Conservation (phyloP, 306 rosid genomes). For the Lathyrus sativus region DNA sequence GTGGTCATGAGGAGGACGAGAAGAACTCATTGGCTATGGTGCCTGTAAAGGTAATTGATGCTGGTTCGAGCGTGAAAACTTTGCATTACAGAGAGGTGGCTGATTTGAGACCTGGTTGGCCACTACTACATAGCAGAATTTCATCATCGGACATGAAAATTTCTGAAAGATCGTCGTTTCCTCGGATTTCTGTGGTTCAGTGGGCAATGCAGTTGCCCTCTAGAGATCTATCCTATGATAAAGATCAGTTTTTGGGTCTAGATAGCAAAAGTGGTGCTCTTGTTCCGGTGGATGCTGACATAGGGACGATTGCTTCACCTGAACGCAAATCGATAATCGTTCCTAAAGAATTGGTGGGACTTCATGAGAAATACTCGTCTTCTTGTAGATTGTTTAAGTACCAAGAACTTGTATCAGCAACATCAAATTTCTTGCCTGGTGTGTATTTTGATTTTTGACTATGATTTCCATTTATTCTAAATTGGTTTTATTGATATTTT, state of each 20-base stretch:
- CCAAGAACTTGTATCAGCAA: conserved; percentile 75
- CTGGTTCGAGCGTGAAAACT: conserved; percentile 32
- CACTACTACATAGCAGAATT: conserved; percentile 61
- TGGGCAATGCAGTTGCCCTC: conserved; percentile 93
- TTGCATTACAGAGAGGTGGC: conserved; percentile 43
- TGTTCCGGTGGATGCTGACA: conserved; percentile 62
- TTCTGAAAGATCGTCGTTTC: conserved; percentile 39
- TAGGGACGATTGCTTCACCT: conserved; percentile 46
- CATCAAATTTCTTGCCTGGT: conserved; percentile 85
- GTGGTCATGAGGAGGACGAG: conserved; percentile 35
- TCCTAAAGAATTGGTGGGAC: conserved; percentile 76
- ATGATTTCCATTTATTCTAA: conserved; percentile 3
- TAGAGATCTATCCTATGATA: conserved; percentile 44
- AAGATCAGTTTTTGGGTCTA: conserved; percentile 43
- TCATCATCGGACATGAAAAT: conserved; percentile 34
- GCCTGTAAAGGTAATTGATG: conserved; percentile 53
- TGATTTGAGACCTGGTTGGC: conserved; percentile 90
- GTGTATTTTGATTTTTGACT: conserved; percentile 22
- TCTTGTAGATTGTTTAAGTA: conserved; percentile 75
- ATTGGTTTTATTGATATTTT: conserved; percentile 11
- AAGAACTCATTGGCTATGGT: conserved; percentile 77
- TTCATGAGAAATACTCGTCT: conserved; percentile 80
- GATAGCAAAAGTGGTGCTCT: conserved; percentile 74
- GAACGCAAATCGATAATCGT: conserved; percentile 35
- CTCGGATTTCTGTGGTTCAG: conserved; percentile 80